Percentiles rank a stretch among this genome's conserved stretches.
These are phyloP conservation scores for Dipteronia sinensis DNA, from an alignment of 345 rosid species.

Conservation along the genomic window DNA sequence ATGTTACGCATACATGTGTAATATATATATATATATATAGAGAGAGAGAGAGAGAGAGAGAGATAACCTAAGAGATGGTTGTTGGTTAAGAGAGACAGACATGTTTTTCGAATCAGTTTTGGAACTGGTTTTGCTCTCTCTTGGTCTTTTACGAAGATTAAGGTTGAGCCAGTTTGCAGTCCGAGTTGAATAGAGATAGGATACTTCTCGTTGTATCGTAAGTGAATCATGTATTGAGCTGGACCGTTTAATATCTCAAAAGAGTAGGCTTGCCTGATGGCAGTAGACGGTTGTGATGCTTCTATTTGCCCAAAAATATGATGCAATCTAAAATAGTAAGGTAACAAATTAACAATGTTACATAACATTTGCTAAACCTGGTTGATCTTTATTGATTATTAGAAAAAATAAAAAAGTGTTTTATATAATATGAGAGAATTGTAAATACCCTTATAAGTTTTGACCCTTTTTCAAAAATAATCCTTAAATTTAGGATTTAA, in stretches of 20 bases:
- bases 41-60: slow-evolving; percentile 8
- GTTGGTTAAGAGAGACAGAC: slow-evolving; percentile 57
- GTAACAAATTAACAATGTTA: too few species aligned
- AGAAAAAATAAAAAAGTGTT: too few species aligned
- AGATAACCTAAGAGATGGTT: slow-evolving; percentile 59
- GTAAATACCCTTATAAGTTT: too few species aligned
- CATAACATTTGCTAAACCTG: too few species aligned
- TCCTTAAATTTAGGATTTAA: too few species aligned
- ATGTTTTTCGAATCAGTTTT: slow-evolving; percentile 27
- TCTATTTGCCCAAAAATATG: neutral
- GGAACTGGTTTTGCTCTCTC: neutral
- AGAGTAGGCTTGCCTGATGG: neutral
- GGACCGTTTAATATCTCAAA: slow-evolving; percentile 4
- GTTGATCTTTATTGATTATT: too few species aligned
- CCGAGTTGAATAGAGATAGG: neutral
- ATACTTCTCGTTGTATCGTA: neutral
- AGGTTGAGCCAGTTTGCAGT: neutral
- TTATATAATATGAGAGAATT: too few species aligned
- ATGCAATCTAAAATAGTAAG: neutral
- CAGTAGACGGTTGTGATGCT: neutral
- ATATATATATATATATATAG: neutral
- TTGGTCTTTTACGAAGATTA: neutral
- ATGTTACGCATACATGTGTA: neutral
- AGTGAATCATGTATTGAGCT: neutral
- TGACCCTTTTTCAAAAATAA: too few species aligned